Conservation (phyloP, 2,329 filamentous ascomycete genomes). For the Bisporella sp. region DNA sequence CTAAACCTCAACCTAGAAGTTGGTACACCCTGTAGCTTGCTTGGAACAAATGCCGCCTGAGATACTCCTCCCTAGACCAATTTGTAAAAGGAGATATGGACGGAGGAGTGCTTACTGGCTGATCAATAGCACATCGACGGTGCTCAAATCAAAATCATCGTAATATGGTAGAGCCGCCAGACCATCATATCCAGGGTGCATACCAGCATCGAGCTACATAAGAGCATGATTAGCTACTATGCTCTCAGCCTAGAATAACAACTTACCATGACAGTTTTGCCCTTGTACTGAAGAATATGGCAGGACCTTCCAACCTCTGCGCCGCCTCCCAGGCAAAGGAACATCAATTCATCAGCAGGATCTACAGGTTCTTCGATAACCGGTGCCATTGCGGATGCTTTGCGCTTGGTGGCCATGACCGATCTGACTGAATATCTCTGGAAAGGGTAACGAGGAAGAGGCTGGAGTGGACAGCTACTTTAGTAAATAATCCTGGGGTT, state of each 20-base stretch:
- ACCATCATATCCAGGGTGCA: constrained; percentile 94
- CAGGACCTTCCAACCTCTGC: constrained; percentile 97
- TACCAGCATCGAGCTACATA: constrained; percentile 82
- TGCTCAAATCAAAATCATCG: constrained; percentile 96
- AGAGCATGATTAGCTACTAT: background rate
- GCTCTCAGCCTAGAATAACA: background rate
- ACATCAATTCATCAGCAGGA: constrained; percentile 88
- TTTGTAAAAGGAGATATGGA: constrained; percentile 5
- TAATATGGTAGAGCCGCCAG: constrained; percentile 93
- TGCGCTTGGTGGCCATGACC: constrained; percentile 90
- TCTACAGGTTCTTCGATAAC: constrained; percentile 80
- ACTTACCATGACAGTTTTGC: constrained; percentile 94
- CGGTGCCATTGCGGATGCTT: constrained; percentile 67
- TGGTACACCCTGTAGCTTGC: too few relatives aligned
- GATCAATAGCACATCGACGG: constrained; percentile 92
- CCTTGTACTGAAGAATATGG: constrained; percentile 98
- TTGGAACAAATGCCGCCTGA: too few relatives aligned
- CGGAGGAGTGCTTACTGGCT: constrained; percentile 77
- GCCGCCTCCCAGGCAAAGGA: constrained; percentile 86
- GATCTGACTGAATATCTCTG: too few relatives aligned
- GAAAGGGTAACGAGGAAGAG: too few relatives aligned
- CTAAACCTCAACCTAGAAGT: too few relatives aligned
- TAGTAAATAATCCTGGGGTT: too few relatives aligned
- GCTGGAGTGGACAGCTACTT: too few relatives aligned
- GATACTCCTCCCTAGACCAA: too few relatives aligned